Conservation (phyloP, 2,329 filamentous ascomycete genomes). For the Aspergillus tubingensis region DNA sequence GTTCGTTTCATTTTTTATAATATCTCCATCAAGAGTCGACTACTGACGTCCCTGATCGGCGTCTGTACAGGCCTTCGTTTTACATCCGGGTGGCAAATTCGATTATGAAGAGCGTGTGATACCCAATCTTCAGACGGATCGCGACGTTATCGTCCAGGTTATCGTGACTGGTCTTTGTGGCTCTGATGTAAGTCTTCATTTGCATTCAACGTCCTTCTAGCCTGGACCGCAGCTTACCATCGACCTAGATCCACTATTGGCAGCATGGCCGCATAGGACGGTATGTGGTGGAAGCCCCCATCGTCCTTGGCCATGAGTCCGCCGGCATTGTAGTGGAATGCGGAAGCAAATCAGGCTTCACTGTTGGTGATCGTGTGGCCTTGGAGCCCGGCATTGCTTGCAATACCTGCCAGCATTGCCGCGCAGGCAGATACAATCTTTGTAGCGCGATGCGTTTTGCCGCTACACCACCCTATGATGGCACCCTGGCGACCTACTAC, state of each 20-base stretch:
- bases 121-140: conserved; percentile 30
- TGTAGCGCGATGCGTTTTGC: conserved; percentile 84
- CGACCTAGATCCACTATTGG: conserved; percentile 41
- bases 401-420: conserved; percentile 70
- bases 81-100: conserved; percentile 26
- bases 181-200: conserved; percentile 61
- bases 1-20: too few species aligned
- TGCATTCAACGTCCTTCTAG: too few species aligned
- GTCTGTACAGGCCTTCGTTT: conserved; percentile 17
- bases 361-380: conserved; percentile 68
- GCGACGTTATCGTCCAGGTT: conserved; percentile 75
- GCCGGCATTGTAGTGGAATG: conserved; percentile 63
- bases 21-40: too few species aligned
- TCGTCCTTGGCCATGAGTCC: conserved; percentile 65
- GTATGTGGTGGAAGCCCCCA: conserved; percentile 38
- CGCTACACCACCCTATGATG: conserved; percentile 83
- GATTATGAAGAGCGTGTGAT: conserved; percentile 22
- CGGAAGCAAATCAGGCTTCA: conserved; percentile 58
- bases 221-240: neutral
- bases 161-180: conserved; percentile 85
- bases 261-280: conserved; percentile 41
- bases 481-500: conserved; percentile 84
- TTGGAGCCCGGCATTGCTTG: conserved; percentile 74
- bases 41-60: too few species aligned
- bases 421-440: conserved; percentile 80